Evolutionary conservation across 1,284 basidiomycete species (phyloP), one percentile per base, ranked within the genome.

Genomic region (Papiliotrema fonsecae): DNA sequence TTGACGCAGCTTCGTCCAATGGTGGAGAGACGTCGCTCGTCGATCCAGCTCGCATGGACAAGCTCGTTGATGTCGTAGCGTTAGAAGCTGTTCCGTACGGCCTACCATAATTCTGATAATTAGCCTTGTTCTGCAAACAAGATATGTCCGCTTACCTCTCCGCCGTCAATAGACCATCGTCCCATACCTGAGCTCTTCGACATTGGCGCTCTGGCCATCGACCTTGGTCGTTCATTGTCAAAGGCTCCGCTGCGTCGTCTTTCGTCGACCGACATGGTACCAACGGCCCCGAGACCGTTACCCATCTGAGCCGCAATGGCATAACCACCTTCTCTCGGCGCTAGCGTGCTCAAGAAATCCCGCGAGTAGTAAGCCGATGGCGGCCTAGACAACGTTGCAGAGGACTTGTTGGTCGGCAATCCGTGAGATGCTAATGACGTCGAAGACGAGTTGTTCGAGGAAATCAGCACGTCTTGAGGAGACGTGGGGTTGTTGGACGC

Each of bases 291-390:
- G 27, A 65, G 45, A 26, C 52, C 54, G 41, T 61, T 59, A 25
- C 58, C 64, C 50, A 72, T 59, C 50, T 58, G 55, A 6, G 72
- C 72, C 4, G 72, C 72, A 30, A 74, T 57, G 0, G 72, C 72
- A 55, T 74, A 74, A 9, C 72, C 72, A 19, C 72, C 72, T 48
- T 74, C 72, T 31, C 70, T 56, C 6, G 70, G 70, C 9, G 65
- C 69, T 2, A 73, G 52, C n/a, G 54, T 60, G 25, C 54, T 58
- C 14, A 73, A 41, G 43, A 71, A 64, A 44, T 73, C 70, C 24
- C 66, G 49, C 18, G 67, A 67, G 40, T 71, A 70, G 49, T 62
- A 65, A 3, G 61, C 38, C 22, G 65, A 67, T 4, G 63, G 57
- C 4, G 65, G 67, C 21, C 57, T 54, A 11, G 34, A 36, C 11